Evolutionary conservation across 345 rosid species (phyloP).

Genomic region (Bretschneidera sinensis): DNA sequence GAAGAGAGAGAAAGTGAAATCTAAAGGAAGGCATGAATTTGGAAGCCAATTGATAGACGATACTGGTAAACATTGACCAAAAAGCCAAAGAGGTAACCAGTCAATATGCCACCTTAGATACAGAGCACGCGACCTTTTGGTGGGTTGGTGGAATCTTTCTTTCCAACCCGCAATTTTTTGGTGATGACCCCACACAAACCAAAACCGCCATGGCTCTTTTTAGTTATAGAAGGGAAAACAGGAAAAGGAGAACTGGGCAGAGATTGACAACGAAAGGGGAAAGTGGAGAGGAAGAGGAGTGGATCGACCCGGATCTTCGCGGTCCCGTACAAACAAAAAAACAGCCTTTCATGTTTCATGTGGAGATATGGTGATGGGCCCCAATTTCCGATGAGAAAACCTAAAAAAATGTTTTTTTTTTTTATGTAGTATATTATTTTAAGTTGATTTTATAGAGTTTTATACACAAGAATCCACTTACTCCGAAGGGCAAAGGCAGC

Average conservation of each 20-base stretch:
- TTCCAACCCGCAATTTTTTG: too few relatives aligned
- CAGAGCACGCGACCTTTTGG: not conserved
- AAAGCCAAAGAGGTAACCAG: not conserved
- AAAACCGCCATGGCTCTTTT: not conserved
- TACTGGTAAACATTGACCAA: not conserved
- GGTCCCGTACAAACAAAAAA: too few relatives aligned
- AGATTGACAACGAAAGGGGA: not conserved
- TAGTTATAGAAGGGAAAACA: too few relatives aligned
- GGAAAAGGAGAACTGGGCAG: too few relatives aligned
- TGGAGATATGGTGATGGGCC: not conserved
- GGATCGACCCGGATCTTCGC: too few relatives aligned
- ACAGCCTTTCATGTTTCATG: not conserved
- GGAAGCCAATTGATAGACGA: not conserved
- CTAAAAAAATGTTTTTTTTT: too few relatives aligned
- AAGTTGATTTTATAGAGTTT: slow-evolving; percentile 1
- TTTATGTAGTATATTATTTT: not conserved
- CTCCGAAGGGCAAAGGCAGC: slow-evolving; percentile 36
- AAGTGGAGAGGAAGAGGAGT: not conserved
- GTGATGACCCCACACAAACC: too few relatives aligned
- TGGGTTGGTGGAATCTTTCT: not conserved
- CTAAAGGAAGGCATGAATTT: not conserved
- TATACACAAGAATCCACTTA: slow-evolving; percentile 36
- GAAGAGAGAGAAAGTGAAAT: not conserved
- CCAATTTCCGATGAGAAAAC: not conserved
- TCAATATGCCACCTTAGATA: not conserved